Percentiles rank a stretch among this genome's conserved stretches.
These are phyloP conservation scores for Ascoidea rubescens DNA, from an alignment of 805 yeast genomes.

Conservation along the genomic window DNA sequence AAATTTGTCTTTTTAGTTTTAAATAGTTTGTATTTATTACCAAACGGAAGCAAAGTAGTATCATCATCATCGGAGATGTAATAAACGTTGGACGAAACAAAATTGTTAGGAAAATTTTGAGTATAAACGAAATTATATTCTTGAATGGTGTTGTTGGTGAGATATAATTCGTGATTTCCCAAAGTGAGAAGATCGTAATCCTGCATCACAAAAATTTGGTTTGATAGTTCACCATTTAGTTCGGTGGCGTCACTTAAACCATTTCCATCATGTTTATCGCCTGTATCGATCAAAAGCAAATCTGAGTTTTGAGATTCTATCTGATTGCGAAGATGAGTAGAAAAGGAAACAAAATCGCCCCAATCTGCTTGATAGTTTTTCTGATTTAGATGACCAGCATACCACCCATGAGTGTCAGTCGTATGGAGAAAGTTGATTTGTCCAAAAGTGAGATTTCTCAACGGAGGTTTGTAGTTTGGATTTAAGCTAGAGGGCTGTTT, in stretches of 20 bases:
- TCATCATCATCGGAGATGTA: constrained; percentile 25
- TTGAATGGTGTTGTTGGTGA: constrained; percentile 42
- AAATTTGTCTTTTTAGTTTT: constrained; percentile 37
- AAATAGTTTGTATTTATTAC: constrained; percentile 52
- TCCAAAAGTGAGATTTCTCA: constrained; percentile 52
- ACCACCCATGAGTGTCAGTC: constrained; percentile 97
- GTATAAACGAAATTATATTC: constrained; percentile 54
- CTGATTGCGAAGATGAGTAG: constrained; percentile 28
- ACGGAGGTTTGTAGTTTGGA: constrained; percentile 21
- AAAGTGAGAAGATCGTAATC: constrained; percentile 70
- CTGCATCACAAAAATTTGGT: constrained; percentile 44
- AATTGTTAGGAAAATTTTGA: constrained; percentile 39
- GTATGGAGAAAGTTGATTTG: constrained; percentile 80
- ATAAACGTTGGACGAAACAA: constrained; percentile 63
- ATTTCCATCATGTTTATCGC: constrained; percentile 92
- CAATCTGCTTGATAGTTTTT: constrained; percentile 70
- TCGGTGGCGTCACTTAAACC: constrained; percentile 71
- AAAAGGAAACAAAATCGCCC: constrained; percentile 80
- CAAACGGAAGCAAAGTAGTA: constrained; percentile 45
- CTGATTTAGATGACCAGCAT: constrained; percentile 78
- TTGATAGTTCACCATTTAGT: constrained; percentile 57
- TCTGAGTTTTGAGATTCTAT: constrained; percentile 41
- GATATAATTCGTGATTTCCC: constrained; percentile 87
- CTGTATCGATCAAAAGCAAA: constrained; percentile 67
- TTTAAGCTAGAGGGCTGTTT: constrained; percentile 20